Evolutionary conservation across 208 protist species (phyloP).

Genomic region (Angomonas ambiguus): DNA sequence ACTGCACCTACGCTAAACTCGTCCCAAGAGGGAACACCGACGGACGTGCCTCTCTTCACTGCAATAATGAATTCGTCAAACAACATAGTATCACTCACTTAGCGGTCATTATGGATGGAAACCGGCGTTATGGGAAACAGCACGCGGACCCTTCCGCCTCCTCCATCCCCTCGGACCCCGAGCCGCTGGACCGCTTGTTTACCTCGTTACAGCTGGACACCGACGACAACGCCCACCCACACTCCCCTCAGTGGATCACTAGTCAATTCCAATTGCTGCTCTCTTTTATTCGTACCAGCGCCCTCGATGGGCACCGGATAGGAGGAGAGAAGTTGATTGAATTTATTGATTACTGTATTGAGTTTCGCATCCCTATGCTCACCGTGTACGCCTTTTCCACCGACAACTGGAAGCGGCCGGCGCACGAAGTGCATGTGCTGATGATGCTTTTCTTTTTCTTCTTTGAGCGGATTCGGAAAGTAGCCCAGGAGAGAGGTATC

Average conservation of each 20-base stretch:
- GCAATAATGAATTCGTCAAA: neutral
- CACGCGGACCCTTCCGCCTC: too few species aligned
- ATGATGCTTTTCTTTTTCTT: conserved; percentile 83
- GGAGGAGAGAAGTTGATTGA: conserved; percentile 83
- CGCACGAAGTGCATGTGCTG: conserved; percentile 72
- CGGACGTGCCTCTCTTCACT: too few species aligned
- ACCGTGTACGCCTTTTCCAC: conserved; percentile 90
- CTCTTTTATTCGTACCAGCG: conserved; percentile 39
- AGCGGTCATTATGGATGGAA: conserved; percentile 91
- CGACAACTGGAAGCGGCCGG: conserved; percentile 80
- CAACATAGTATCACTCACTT: conserved; percentile 66
- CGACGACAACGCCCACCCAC: too few species aligned
- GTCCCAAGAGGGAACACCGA: too few species aligned
- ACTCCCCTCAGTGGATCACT: neutral
- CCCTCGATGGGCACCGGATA: conserved; percentile 70
- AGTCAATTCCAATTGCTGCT: conserved; percentile 24
- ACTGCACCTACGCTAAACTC: neutral
- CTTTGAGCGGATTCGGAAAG: conserved; percentile 60
- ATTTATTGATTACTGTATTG: conserved; percentile 64
- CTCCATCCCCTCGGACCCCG: neutral
- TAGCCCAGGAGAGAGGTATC: conserved; percentile 53
- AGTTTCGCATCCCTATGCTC: conserved; percentile 60
- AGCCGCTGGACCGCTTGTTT: neutral
- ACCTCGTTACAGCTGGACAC: neutral
- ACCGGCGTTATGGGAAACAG: conserved; percentile 61